Evolutionary conservation across 345 rosid genomes (phyloP), one percentile per base, ranked within the genome.

Genomic region (Sisymbrium irio): DNA sequence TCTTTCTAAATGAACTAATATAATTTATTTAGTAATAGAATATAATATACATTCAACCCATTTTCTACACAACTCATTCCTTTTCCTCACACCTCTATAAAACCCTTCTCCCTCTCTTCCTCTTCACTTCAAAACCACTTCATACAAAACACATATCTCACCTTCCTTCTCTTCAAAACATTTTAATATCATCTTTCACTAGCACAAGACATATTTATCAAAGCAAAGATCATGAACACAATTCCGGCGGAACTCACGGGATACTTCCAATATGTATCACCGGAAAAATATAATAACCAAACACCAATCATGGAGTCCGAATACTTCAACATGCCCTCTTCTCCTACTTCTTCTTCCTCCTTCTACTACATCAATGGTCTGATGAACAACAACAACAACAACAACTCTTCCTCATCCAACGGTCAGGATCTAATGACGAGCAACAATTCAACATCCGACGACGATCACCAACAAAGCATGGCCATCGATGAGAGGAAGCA

Each of bases 401-500:
- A 73, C 71, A 75, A 79, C 69, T 60, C 77, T 74, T 71, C 79
- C 14, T 84, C 67, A 56, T 66, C 83, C 58, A 77, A 71, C 25
- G 82, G 67, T 53, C 82, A 76, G 0, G 84, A 77, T 49, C 68
- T 59, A 65, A 8, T 71, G 73, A 65, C 87, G 32, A 88, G 93
- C 84, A 89, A 86, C 85, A 84, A 84, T 77, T 90, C 96, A 19
- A 85, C 96, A 56, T 91, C 95, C 9, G 93, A 91, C 39, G 98
- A 91, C 56, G 87, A 91, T 25, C 78, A 67, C 65, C 84, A 81
- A 19, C 97, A 91, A 60, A 78, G 77, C 27, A 61, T 78, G 27
- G 64, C 82, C 76, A 85, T 89, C 25, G 91, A 95, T 20, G 97
- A 95, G 75, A 87, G 99, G 93, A 92, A 84, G 83, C 89, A 86